Base-by-base conservation (phyloP, 2,329 filamentous ascomycete genomes). In the Chaetomiaceae sp. region DNA sequence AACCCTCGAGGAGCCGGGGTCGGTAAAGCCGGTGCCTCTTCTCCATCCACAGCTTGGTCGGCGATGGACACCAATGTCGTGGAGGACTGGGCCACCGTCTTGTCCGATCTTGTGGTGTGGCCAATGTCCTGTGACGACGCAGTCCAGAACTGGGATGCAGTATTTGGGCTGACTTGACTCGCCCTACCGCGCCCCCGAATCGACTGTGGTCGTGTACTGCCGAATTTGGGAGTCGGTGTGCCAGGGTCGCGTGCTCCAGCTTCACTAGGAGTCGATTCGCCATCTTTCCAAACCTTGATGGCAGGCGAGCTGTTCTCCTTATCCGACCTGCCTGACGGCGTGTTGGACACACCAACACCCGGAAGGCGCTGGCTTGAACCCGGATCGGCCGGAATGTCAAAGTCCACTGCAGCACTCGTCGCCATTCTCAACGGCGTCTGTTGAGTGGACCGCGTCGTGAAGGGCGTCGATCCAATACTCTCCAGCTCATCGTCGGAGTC, bases 401-500 rank as follows among this genome's bases (percentile, higher is more conserved):
- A 45, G 4, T 30, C 20, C 5, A 29, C 26, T 12, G 14, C 17
- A 11, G 17, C n/a, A 11, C 29, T 32, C n/a, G 15, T 6, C 5
- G 17, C 30, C 11, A 14, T 14, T 17, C 30, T 45, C 11, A 36
- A n/a, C 5, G 49, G 45, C 12, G 49, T 48, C 35, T 45, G 44
- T 7, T 42, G 44, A 6, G 45, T 36, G 14, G 49, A 46, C 15
- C 19, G 47, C n/a, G 48, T 20, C 24, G 43, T 49, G 29, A 52
- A 34, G 0, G 56, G 52, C 29, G 50, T 64, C 58, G 50, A 52
- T 15, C 36, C 51, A 32, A 59, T 38, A 17, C 54, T 56, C 12
- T 62, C 62, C 7, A 62, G 56, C 6, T 72, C 71, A 10, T 69
- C 71, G 30, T 76, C 74, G 1, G 73, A 74, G 48, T 77, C 74